Conservation (phyloP, 148 eudicot genomes). For the Fagopyrum homotropicum region DNA sequence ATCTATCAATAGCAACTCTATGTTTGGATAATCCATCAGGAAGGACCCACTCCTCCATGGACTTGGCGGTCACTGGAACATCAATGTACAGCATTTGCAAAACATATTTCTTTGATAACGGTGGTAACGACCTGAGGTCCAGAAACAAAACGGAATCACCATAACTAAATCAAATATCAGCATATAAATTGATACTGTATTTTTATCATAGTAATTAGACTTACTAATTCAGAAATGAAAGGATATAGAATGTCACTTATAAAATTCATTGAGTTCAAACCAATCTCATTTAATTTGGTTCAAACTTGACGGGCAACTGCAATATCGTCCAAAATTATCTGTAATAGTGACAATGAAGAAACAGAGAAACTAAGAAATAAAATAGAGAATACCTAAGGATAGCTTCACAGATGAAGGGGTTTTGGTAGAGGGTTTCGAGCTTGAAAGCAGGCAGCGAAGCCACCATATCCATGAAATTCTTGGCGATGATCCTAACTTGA, state of each 20-base stretch:
- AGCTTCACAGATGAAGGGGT: slow-evolving; percentile 90
- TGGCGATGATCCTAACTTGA: slow-evolving; percentile 74
- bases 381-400: slow-evolving; percentile 56
- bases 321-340: neutral
- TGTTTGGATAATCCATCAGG: slow-evolving; percentile 80
- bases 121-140: slow-evolving; percentile 73
- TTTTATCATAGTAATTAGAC: neutral
- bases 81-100: slow-evolving; percentile 72
- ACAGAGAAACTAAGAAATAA: neutral
- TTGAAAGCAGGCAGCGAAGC: slow-evolving; percentile 82
- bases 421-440: slow-evolving; percentile 73
- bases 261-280: too few relatives aligned
- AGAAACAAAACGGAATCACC: slow-evolving; percentile 13
- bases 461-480: slow-evolving; percentile 98
- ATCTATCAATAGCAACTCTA: slow-evolving; percentile 76
- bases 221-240: neutral
- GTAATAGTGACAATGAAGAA: neutral
- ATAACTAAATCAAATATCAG: neutral
- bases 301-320: too few relatives aligned
- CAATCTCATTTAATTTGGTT: too few relatives aligned
- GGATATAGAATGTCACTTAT: neutral
- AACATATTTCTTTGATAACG: slow-evolving; percentile 83
- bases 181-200: neutral
- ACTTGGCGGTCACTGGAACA: slow-evolving; percentile 54
- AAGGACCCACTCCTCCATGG: slow-evolving; percentile 87